Percentiles rank a stretch among this genome's conserved stretches.
Evolutionary conservation across 768 basidiomycete species (phyloP).

Genomic region (Coprinopsis marcescibilis): DNA sequence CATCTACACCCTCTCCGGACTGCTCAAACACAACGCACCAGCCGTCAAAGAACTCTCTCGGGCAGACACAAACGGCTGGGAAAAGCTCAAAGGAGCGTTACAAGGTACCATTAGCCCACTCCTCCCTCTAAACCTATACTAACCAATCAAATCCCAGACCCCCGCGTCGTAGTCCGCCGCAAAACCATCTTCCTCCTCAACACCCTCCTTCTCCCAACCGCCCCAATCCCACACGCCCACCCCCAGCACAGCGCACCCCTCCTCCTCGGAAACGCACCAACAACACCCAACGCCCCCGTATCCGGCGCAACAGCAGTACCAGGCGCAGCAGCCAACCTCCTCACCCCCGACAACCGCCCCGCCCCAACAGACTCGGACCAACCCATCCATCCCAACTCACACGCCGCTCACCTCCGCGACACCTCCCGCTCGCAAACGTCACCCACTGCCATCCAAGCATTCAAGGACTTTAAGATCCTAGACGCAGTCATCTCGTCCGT

Average conservation of each 20-base stretch:
- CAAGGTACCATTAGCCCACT: slow-evolving; percentile 45
- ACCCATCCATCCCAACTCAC: slow-evolving; percentile 10
- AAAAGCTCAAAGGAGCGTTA: slow-evolving; percentile 48
- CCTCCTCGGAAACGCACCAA: slow-evolving; percentile 11
- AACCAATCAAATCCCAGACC: slow-evolving; percentile 42
- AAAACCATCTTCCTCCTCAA: slow-evolving; percentile 62
- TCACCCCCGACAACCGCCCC: slow-evolving; percentile 18
- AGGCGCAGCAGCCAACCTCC: slow-evolving; percentile 13
- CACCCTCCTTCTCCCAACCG: slow-evolving; percentile 52
- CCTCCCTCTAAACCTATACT: not conserved
- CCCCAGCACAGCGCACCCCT: not conserved
- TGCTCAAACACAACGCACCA: slow-evolving; percentile 69
- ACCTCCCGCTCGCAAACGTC: slow-evolving; percentile 53
- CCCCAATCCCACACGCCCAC: not conserved
- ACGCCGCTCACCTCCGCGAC: slow-evolving; percentile 49
- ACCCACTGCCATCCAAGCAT: slow-evolving; percentile 38
- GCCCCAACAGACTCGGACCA: slow-evolving; percentile 12
- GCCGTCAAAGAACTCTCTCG: slow-evolving; percentile 52
- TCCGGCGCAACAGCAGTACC: slow-evolving; percentile 8
- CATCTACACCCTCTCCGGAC: slow-evolving; percentile 72
- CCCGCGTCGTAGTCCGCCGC: slow-evolving; percentile 69
- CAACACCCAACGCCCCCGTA: slow-evolving; percentile 5
- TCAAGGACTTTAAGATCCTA: slow-evolving; percentile 41
- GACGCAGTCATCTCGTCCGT: slow-evolving; percentile 48
- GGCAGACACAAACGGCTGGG: slow-evolving; percentile 60